Evolutionary conservation across 129 eudicot genomes (phyloP).

Genomic region (Lonicera japonica): DNA sequence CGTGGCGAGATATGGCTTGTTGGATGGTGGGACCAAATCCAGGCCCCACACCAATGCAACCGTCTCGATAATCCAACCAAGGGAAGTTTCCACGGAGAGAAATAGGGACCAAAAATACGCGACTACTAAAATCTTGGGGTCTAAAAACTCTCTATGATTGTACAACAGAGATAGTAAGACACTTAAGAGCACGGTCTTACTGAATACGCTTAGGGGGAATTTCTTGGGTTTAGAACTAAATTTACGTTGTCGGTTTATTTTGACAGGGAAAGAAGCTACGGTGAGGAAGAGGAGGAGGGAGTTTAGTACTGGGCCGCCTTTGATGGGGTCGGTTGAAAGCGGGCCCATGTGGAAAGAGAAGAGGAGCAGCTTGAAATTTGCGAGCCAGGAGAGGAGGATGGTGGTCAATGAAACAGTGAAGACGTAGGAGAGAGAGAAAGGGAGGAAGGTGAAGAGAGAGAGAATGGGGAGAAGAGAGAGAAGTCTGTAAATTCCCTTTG

Average conservation of each 20-base stretch:
- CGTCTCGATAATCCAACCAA: conserved; percentile 13
- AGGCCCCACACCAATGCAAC: conserved; percentile 21
- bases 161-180: conserved; percentile 12
- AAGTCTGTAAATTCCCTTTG: conserved; percentile 36
- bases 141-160: conserved; percentile 9
- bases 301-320: neutral
- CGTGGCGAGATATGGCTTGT: conserved; percentile 62
- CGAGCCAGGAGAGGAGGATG: conserved; percentile 56
- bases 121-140: conserved; percentile 13
- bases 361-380: conserved; percentile 62
- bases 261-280: conserved; percentile 30
- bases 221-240: neutral
- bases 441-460: conserved; percentile 39
- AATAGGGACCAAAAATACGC: conserved; percentile 28
- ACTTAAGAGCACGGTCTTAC: conserved; percentile 18
- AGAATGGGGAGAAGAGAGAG: conserved; percentile 43
- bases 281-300: conserved; percentile 25
- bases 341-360: conserved; percentile 50
- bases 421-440: conserved; percentile 42
- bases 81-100: conserved; percentile 35
- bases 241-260: conserved; percentile 5
- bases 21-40: conserved; percentile 42
- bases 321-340: conserved; percentile 9
- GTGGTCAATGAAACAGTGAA: conserved; percentile 19
- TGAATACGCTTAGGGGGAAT: conserved; percentile 11